Evolutionary conservation across 2,329 filamentous ascomycete species (phyloP).

Genomic region (Scytalidium sp.): DNA sequence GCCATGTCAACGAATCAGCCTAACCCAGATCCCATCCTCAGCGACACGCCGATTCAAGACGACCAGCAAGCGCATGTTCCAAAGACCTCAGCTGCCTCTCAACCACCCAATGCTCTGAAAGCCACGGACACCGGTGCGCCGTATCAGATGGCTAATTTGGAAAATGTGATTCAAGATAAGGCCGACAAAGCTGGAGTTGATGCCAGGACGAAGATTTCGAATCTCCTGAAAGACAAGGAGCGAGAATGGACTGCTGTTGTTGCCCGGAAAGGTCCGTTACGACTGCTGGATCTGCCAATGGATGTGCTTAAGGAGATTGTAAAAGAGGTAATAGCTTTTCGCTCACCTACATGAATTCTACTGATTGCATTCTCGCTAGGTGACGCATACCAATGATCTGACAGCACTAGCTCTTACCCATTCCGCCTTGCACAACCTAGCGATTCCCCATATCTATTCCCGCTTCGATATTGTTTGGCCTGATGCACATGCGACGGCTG

Average conservation of each 20-base stretch:
- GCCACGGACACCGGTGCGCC: constrained; percentile 13
- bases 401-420: constrained; percentile 75
- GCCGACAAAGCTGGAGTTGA: constrained; percentile 17
- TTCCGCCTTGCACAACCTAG: constrained; percentile 71
- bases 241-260: constrained; percentile 64
- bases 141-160: constrained; percentile 15
- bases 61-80: constrained; percentile 20
- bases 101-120: constrained; percentile 18
- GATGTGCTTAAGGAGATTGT: constrained; percentile 78
- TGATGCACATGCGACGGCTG: constrained; percentile 60
- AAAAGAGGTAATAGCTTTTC: constrained; percentile 58
- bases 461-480: constrained; percentile 89
- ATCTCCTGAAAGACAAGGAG: constrained; percentile 56
- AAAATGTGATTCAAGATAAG: constrained; percentile 14
- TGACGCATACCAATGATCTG: constrained; percentile 77
- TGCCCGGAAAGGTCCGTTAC: constrained; percentile 54
- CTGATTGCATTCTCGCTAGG: constrained; percentile 5
- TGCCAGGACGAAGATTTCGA: constrained; percentile 32
- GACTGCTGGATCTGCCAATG: constrained; percentile 71
- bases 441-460: constrained; percentile 77
- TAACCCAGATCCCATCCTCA: constrained; percentile 19
- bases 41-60: constrained; percentile 25
- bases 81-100: constrained; percentile 25
- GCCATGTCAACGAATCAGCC: constrained; percentile 23
- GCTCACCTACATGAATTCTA: neutral